These are phyloP conservation scores for Colletotrichum orchidophilum DNA, from an alignment of 2,329 filamentous ascomycete species.

Conservation along the genomic window DNA sequence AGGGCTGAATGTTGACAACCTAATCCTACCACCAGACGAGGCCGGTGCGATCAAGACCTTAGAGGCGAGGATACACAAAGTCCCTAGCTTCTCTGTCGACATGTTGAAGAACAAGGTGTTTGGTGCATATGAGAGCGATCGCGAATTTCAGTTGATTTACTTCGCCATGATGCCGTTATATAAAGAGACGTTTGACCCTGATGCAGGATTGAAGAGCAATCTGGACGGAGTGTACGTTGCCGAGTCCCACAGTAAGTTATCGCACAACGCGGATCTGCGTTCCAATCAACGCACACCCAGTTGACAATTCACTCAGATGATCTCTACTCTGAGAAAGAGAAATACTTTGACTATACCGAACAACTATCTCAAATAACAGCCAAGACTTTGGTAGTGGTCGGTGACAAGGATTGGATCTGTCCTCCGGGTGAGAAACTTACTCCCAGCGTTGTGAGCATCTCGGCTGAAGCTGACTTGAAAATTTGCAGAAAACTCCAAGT, in stretches of 20 bases:
- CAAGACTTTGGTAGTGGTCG: conserved; percentile 48
- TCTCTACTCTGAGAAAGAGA: conserved; percentile 46
- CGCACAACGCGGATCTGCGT: not conserved
- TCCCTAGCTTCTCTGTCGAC: conserved; percentile 46
- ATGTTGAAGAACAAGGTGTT: conserved; percentile 51
- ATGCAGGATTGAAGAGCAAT: conserved; percentile 42
- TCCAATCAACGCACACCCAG: not conserved
- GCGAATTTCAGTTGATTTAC: conserved; percentile 49
- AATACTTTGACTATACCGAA: conserved; percentile 49
- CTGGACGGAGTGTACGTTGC: conserved; percentile 45
- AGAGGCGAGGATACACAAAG: conserved; percentile 43
- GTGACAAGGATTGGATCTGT: conserved; percentile 51
- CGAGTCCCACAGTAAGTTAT: conserved; percentile 45
- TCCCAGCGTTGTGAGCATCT: not conserved
- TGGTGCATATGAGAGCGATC: conserved; percentile 46
- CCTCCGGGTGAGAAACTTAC: conserved; percentile 40
- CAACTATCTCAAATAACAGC: conserved; percentile 42
- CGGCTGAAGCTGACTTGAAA: not conserved
- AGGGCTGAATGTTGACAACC: not conserved
- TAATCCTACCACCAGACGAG: conserved; percentile 39
- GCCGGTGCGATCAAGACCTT: conserved; percentile 44
- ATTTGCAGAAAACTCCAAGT: conserved; percentile 41
- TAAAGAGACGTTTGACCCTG: conserved; percentile 45
- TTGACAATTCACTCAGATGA: conserved; percentile 40
- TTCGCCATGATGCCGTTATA: conserved; percentile 50